phyloP scores from a whole-genome alignment of 768 basidiomycete species.

The Tulasnella calospora region DNA sequence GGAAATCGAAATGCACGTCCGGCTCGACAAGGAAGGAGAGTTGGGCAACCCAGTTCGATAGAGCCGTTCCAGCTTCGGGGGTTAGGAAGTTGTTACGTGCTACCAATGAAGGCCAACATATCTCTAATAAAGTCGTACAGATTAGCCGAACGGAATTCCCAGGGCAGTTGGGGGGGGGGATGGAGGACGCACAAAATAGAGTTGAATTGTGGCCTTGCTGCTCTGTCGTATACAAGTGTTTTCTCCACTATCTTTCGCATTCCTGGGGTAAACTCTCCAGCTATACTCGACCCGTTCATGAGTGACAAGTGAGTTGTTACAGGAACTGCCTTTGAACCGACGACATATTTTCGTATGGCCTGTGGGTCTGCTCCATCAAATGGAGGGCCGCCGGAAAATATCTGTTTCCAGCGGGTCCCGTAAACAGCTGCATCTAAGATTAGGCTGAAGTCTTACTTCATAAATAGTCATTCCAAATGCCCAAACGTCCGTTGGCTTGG shows the following conservation, averaged over 20 bases:
- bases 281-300: neutral
- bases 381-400: neutral
- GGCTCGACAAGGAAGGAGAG: neutral
- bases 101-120: neutral
- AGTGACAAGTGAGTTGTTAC: neutral
- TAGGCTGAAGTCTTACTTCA: neutral
- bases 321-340: neutral
- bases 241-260: neutral
- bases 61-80: neutral
- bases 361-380: neutral
- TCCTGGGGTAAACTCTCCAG: neutral
- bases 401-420: neutral
- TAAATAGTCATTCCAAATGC: neutral
- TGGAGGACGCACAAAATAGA: neutral
- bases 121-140: neutral
- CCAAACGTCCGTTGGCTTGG: neutral
- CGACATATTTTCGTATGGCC: neutral
- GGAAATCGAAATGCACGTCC: neutral
- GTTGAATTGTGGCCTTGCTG: neutral
- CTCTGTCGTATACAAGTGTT: neutral
- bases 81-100: neutral
- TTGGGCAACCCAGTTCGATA: neutral
- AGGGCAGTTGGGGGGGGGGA: neutral
- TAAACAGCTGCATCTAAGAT: neutral
- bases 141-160: neutral